Evolutionary conservation across 2,329 filamentous ascomycete genomes (phyloP).

Genomic region (Claviceps pazoutovae): DNA sequence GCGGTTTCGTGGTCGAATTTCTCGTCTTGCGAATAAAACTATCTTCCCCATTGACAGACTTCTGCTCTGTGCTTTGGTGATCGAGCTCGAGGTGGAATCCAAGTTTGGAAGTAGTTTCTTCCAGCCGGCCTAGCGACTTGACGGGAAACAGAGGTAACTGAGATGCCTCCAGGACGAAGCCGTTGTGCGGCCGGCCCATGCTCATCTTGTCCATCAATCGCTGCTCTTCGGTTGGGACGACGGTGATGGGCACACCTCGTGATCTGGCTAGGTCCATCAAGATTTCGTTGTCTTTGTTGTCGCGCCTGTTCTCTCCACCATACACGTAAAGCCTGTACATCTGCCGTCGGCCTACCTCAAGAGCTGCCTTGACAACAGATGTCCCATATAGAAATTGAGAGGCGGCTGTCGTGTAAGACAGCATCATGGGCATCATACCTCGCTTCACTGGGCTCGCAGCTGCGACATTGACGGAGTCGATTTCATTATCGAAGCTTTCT

Average conservation of each 20-base stretch:
- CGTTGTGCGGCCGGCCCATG: slow-evolving; percentile 74
- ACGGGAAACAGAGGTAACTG: slow-evolving; percentile 63
- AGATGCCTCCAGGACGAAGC: slow-evolving; percentile 74
- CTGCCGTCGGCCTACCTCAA: slow-evolving; percentile 52
- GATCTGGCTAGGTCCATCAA: slow-evolving; percentile 33
- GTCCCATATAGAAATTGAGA: slow-evolving; percentile 86
- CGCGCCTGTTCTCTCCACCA: slow-evolving; percentile 39
- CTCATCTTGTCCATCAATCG: slow-evolving; percentile 73
- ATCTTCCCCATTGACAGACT: slow-evolving; percentile 53
- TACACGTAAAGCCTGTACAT: slow-evolving; percentile 78
- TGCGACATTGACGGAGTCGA: neutral
- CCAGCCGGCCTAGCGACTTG: slow-evolving; percentile 37
- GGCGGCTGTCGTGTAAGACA: slow-evolving; percentile 61
- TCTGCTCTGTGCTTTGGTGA: slow-evolving; percentile 62
- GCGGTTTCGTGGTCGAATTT: slow-evolving; percentile 37
- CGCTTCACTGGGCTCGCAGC: slow-evolving; percentile 10
- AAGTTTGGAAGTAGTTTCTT: slow-evolving; percentile 26
- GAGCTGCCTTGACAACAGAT: slow-evolving; percentile 65
- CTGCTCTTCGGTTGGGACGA: slow-evolving; percentile 47
- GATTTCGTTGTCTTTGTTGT: slow-evolving; percentile 28
- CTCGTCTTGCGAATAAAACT: slow-evolving; percentile 28
- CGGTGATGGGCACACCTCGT: slow-evolving; percentile 38
- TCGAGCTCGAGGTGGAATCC: slow-evolving; percentile 48
- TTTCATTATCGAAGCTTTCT: neutral
- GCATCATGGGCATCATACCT: slow-evolving; percentile 22